A percentile compares a stretch with the other conserved stretches of the same genome.
phyloP scores from a whole-genome alignment of 805 yeast species.

The Torulaspora quercuum region DNA sequence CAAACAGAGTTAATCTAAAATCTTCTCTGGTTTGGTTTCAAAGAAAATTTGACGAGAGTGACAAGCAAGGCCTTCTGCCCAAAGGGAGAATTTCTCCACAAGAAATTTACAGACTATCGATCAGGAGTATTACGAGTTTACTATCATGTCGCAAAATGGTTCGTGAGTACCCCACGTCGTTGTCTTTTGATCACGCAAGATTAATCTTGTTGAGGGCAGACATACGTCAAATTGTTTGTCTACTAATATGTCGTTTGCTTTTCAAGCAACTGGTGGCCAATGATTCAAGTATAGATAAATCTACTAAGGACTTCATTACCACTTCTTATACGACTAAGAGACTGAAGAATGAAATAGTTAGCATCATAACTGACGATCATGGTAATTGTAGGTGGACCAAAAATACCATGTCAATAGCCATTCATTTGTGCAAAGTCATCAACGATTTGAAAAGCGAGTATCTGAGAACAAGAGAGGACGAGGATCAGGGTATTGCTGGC shows the following conservation, averaged over 20 bases:
- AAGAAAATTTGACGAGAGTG: constrained; percentile 33
- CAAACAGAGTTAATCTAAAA: constrained; percentile 55
- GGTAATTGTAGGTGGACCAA: constrained; percentile 91
- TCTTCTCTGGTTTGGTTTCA: constrained; percentile 67
- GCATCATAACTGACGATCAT: constrained; percentile 78
- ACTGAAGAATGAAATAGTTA: constrained; percentile 67
- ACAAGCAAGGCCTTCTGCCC: constrained; percentile 16
- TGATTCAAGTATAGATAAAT: constrained; percentile 30
- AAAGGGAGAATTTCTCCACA: constrained; percentile 9
- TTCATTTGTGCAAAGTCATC: constrained; percentile 43
- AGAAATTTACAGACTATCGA: constrained; percentile 41
- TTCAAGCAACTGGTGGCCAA: constrained; percentile 62
- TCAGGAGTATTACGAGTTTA: constrained; percentile 56
- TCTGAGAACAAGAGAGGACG: constrained; percentile 1
- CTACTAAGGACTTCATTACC: constrained; percentile 38
- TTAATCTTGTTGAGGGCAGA: constrained; percentile 77
- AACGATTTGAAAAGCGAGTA: constrained; percentile 32
- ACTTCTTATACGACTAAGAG: constrained; percentile 41
- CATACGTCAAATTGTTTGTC: constrained; percentile 77
- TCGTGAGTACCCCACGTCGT: constrained; percentile 75
- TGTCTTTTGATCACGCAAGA: constrained; percentile 81
- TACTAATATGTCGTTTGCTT: constrained; percentile 66
- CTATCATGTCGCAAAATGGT: constrained; percentile 78
- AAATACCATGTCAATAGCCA: constrained; percentile 66
- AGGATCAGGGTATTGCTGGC: constrained; percentile 17